Conservation (phyloP, 768 basidiomycete genomes). For the Hirschioporus abietinus region DNA sequence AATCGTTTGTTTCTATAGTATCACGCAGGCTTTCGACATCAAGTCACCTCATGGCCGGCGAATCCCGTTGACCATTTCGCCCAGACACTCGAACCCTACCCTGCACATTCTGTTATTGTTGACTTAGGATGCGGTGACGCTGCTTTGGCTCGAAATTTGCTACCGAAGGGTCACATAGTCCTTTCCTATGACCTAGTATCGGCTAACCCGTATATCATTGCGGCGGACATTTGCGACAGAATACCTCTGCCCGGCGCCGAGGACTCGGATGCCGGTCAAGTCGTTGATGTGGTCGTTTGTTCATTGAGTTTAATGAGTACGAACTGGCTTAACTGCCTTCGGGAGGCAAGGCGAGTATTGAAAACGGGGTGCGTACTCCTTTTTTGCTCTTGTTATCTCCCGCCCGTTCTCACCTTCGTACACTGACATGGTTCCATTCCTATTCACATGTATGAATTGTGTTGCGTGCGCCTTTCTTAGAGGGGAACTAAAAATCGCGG, state of each 20-base stretch:
- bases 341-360: constrained; percentile 86
- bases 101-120: constrained; percentile 68
- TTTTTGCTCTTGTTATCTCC: constrained; percentile 5
- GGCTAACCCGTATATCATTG: constrained; percentile 69
- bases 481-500: constrained; percentile 81
- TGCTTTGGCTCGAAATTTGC: constrained; percentile 68
- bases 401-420: not conserved
- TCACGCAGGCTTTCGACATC: constrained; percentile 85
- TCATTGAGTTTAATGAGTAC: constrained; percentile 95
- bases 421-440: not conserved
- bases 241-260: constrained; percentile 86
- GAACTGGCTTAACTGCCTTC: constrained; percentile 90
- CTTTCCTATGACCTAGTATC: constrained; percentile 80
- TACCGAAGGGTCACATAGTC: constrained; percentile 62
- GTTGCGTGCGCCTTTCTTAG: constrained; percentile 30
- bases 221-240: constrained; percentile 80
- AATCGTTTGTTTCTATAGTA: constrained; percentile 50
- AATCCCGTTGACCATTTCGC: constrained; percentile 89
- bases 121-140: constrained; percentile 98
- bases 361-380: constrained; percentile 62
- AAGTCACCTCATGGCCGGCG: constrained; percentile 90
- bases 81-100: constrained; percentile 54
- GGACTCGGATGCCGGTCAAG: constrained; percentile 39
- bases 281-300: constrained; percentile 90
- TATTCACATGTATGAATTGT: not conserved